Evolutionary conservation across 2,329 filamentous ascomycete species (phyloP), one percentile per base, ranked within the genome.

Genomic region (Claviceps monticola): DNA sequence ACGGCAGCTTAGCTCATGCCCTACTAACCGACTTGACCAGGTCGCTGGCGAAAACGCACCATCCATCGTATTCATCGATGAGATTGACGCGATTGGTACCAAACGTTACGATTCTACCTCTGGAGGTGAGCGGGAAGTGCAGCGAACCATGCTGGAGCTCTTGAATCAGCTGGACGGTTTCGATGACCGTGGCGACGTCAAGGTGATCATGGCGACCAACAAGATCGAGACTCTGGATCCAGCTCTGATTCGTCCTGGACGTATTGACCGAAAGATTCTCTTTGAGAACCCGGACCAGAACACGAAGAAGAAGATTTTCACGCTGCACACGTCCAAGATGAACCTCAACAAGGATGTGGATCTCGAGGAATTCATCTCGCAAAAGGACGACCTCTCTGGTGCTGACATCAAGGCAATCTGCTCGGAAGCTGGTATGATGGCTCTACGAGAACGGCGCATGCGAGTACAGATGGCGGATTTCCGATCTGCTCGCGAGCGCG

Each of bases 121-220:
- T 0, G 93, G 93, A 56, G 93, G 94, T 66, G 93, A 98, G 69
- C 86, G 91, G 59, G 93, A 98, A 69, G 88, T 98, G 41, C 93
- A 98, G 73, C 84, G 93, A 68, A 98, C 93, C 48, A 98, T 98
- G 93, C 74, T 98, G 69, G 93, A 98, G 66, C 80, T 98, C 51
- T 83, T 98, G 43, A 98, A 98, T 71, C 93, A 98, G 73, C 83
- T 98, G 8, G 93, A 98, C 66, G 93, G 93, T 62, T 98, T 98
- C 71, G 93, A 98, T 65, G 94, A 98, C 69, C 87, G 93, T 55
- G 94, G 93, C 60, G 93, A 98, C 66, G 91, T 98, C 70, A 98
- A 98, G 76, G 93, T 98, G 56, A 91, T 98, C 68, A 97, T 98
- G 90, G 94, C 93, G 13, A 98, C 93, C 59, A 98, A 98, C 82